These are phyloP conservation scores for Dactylellina parvicollis DNA, from an alignment of 2,329 filamentous ascomycete species.

Conservation along the genomic window DNA sequence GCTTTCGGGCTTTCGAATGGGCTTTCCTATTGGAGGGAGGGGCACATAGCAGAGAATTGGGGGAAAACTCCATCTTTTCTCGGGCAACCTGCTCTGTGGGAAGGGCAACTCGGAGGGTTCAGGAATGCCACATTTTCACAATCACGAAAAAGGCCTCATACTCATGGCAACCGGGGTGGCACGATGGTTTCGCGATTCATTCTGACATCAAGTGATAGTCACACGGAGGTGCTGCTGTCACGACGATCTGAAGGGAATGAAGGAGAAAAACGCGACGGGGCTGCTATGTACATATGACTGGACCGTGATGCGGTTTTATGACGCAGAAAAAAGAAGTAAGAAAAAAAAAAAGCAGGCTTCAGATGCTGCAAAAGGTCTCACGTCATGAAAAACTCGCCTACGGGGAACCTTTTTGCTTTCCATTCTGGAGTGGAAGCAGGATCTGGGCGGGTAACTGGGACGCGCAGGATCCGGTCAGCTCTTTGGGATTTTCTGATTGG, in stretches of 20 bases:
- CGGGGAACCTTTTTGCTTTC: not conserved
- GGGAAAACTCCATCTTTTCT: constrained; percentile 11
- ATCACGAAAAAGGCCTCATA: too few relatives aligned
- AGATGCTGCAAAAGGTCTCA: not conserved
- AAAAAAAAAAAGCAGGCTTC: constrained; percentile 28
- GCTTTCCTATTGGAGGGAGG: not conserved
- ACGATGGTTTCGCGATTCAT: not conserved
- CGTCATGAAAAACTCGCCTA: constrained; percentile 10
- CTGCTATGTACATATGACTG: not conserved
- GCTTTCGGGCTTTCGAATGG: too few relatives aligned
- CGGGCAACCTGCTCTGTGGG: constrained; percentile 1
- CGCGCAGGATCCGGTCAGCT: constrained; percentile 36
- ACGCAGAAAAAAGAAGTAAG: constrained; percentile 7
- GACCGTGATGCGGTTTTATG: constrained; percentile 12
- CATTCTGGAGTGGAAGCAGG: constrained; percentile 13
- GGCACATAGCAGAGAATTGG: not conserved
- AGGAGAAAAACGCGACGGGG: not conserved
- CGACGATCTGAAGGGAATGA: not conserved
- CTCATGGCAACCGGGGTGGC: too few relatives aligned
- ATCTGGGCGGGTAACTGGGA: constrained; percentile 31
- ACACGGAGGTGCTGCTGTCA: too few relatives aligned
- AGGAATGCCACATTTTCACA: not conserved
- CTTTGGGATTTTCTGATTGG: constrained; percentile 41
- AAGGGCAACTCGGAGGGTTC: not conserved
- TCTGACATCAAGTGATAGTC: constrained; percentile 9